Conservation (phyloP, 352 stramenopile genomes). For the Aphanomyces cochlioides region DNA sequence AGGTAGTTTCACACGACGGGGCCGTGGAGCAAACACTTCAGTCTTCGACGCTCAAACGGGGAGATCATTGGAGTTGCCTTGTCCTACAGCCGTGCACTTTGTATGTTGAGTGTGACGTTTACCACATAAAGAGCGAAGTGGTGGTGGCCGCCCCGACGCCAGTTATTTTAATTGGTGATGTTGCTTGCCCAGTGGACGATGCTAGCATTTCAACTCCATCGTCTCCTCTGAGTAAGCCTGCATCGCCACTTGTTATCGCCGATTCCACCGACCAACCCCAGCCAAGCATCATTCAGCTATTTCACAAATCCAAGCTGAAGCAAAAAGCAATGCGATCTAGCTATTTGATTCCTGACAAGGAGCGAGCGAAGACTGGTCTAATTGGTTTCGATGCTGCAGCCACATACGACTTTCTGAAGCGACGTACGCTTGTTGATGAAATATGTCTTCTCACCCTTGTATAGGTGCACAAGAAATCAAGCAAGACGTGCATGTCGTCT, state of each 20-base stretch:
- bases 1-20: neutral
- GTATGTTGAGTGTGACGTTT: conserved; percentile 16
- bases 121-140: conserved; percentile 9
- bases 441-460: neutral
- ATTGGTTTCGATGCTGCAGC: conserved; percentile 24
- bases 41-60: conserved; percentile 13
- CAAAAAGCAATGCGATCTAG: conserved; percentile 2
- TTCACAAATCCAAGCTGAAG: conserved; percentile 1
- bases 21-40: neutral
- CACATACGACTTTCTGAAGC: conserved; percentile 28
- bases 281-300: conserved; percentile 4
- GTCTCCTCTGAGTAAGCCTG: neutral
- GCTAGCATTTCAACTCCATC: neutral
- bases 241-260: neutral
- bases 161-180: conserved; percentile 26
- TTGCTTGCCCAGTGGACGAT: conserved; percentile 13
- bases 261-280: neutral
- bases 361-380: neutral
- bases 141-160: neutral
- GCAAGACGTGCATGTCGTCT: conserved; percentile 19
- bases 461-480: conserved; percentile 20
- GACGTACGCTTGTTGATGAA: conserved; percentile 1
- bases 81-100: conserved; percentile 5
- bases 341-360: neutral
- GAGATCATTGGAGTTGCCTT: neutral